Evolutionary conservation across 257 asterid species (phyloP).

Genomic region (Linderniella brevidens): DNA sequence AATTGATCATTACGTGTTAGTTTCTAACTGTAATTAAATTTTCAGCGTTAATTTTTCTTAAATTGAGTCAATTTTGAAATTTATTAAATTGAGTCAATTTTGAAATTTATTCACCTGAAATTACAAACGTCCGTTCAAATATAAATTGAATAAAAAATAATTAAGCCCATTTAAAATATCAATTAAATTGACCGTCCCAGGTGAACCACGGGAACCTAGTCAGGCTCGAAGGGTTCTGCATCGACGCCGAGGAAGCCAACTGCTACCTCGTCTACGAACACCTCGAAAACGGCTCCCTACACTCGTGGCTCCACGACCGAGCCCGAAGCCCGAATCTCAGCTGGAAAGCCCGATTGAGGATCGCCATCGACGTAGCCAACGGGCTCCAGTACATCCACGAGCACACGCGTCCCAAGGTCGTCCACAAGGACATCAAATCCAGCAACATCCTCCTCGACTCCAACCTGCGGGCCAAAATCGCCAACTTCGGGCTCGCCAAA

Average conservation of each 20-base stretch:
- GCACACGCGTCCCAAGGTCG: conserved; percentile 84
- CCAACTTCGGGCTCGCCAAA: conserved; percentile 82
- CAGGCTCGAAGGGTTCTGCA: conserved; percentile 88
- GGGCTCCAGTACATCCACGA: conserved; percentile 94
- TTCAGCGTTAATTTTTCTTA: too few relatives aligned
- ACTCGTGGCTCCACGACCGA: conserved; percentile 59
- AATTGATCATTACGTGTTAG: too few relatives aligned
- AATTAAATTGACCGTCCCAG: conserved; percentile 17
- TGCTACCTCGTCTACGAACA: conserved; percentile 80
- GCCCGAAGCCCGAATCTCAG: conserved; percentile 22
- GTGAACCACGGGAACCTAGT: conserved; percentile 97
- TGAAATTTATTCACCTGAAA: too few relatives aligned
- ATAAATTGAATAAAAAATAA: neutral
- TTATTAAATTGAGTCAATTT: too few relatives aligned
- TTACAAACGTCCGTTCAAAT: too few relatives aligned
- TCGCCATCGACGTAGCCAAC: conserved; percentile 75
- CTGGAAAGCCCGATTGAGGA: conserved; percentile 66
- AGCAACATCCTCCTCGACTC: conserved; percentile 87
- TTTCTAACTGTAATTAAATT: too few relatives aligned
- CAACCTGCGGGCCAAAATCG: conserved; percentile 80
- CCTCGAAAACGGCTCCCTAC: conserved; percentile 68
- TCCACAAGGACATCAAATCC: conserved; percentile 83
- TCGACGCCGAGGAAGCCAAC: conserved; percentile 67
- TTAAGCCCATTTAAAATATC: neutral
- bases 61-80: too few relatives aligned